Conservation (phyloP, 1,284 basidiomycete genomes). For the Mycena sp. region DNA sequence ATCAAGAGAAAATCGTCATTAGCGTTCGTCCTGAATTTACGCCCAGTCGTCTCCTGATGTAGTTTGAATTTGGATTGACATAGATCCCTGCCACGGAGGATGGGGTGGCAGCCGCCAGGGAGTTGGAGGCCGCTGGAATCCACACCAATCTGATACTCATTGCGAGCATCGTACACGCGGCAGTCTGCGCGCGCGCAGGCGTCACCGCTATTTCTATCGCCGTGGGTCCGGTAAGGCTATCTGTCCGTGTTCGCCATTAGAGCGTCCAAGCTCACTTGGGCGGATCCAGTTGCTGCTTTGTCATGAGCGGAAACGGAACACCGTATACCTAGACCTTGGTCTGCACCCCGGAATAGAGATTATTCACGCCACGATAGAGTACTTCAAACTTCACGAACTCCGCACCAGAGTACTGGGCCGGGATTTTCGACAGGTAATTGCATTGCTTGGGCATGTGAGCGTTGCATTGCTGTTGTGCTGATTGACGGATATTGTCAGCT, state of each 20-base stretch:
- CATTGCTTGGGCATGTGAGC: neutral
- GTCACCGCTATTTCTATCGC: slow-evolving; percentile 60
- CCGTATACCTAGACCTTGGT: slow-evolving; percentile 38
- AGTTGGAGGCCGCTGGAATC: slow-evolving; percentile 53
- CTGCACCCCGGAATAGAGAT: slow-evolving; percentile 57
- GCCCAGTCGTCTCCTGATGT: slow-evolving; percentile 7
- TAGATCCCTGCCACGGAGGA: slow-evolving; percentile 69
- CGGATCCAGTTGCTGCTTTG: slow-evolving; percentile 52
- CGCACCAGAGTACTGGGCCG: slow-evolving; percentile 56
- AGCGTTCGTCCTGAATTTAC: slow-evolving; percentile 50
- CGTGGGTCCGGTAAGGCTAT: slow-evolving; percentile 56
- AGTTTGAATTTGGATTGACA: neutral
- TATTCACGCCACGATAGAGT: slow-evolving; percentile 61
- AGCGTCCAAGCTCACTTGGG: slow-evolving; percentile 9
- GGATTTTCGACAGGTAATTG: slow-evolving; percentile 53
- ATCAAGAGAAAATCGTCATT: slow-evolving; percentile 55
- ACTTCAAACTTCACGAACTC: slow-evolving; percentile 56
- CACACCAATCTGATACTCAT: slow-evolving; percentile 63
- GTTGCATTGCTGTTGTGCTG: neutral
- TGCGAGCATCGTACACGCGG: slow-evolving; percentile 62
- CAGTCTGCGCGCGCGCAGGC: slow-evolving; percentile 62
- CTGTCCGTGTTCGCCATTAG: slow-evolving; percentile 10
- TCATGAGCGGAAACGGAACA: slow-evolving; percentile 50
- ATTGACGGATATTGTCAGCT: slow-evolving; percentile 44
- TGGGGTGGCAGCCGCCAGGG: slow-evolving; percentile 61